Evolutionary conservation across 73 alveolate genomes (phyloP).

Genomic region (Tetrahymena thermophila): DNA sequence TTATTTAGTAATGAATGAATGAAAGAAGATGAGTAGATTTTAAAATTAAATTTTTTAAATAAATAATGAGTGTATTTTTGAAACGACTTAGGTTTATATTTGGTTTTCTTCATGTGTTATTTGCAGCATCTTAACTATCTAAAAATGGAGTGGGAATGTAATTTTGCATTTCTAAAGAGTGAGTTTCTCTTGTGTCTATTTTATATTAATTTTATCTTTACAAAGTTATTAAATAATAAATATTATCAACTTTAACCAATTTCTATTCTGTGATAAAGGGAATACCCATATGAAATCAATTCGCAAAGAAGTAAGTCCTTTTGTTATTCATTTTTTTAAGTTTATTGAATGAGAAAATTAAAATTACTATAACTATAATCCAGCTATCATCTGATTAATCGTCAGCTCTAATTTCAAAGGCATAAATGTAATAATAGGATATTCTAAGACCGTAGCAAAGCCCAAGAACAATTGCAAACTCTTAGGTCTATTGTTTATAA

Average conservation of each 20-base stretch:
- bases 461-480: not conserved
- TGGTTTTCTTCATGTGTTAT: not conserved
- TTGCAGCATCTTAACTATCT: not conserved
- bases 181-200: not conserved
- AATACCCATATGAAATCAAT: not conserved
- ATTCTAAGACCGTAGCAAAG: not conserved
- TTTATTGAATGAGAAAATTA: not conserved
- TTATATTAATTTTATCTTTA: not conserved
- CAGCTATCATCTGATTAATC: not conserved
- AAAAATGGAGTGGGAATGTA: not conserved
- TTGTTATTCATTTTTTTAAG: not conserved
- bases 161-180: not conserved
- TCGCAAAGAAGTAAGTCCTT: not conserved
- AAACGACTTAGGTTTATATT: not conserved
- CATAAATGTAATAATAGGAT: not conserved
- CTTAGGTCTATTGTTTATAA: not conserved
- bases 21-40: too few species aligned
- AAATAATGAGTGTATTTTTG: not conserved
- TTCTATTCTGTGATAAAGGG: not conserved
- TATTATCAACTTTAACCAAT: not conserved
- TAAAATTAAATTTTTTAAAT: too few species aligned
- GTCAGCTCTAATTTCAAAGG: not conserved
- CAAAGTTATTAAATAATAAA: not conserved
- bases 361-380: not conserved
- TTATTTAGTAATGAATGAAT: too few species aligned